Percentiles rank a stretch among this genome's conserved stretches.
These are phyloP conservation scores for Septoria petroselini DNA, from an alignment of 2,329 filamentous ascomycete genomes.

Conservation along the genomic window DNA sequence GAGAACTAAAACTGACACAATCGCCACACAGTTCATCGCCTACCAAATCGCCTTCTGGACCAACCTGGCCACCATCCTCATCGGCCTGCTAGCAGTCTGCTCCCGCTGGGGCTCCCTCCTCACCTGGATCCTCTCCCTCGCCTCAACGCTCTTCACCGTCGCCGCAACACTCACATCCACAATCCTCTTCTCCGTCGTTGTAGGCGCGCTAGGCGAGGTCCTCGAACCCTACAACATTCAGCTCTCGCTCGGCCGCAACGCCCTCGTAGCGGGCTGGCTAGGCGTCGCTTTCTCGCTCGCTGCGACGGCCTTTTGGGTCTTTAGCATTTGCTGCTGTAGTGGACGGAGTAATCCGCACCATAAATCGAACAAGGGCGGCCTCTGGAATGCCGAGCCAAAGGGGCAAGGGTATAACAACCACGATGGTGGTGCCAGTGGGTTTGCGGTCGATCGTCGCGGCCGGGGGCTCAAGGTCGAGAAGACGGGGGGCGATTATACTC, in stretches of 20 bases:
- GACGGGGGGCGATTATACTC: constrained; percentile 60
- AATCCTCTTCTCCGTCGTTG: constrained; percentile 67
- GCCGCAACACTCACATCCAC: constrained; percentile 71
- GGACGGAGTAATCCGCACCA: constrained; percentile 56
- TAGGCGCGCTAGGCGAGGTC: constrained; percentile 63
- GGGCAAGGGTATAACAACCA: constrained; percentile 28
- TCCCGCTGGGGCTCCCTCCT: constrained; percentile 76
- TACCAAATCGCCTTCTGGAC: constrained; percentile 71
- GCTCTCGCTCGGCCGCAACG: constrained; percentile 63
- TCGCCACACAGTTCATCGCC: constrained; percentile 7
- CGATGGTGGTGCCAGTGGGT: no score
- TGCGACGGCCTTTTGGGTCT: constrained; percentile 83
- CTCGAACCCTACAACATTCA: constrained; percentile 70
- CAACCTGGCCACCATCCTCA: constrained; percentile 67
- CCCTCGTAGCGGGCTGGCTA: constrained; percentile 74
- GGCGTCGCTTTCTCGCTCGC: constrained; percentile 72
- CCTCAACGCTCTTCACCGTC: constrained; percentile 57
- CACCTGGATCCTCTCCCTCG: constrained; percentile 70
- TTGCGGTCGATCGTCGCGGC: constrained; percentile 15
- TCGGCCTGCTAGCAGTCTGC: constrained; percentile 81
- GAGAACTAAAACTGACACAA: not conserved
- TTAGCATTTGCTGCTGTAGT: constrained; percentile 88
- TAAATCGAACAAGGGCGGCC: constrained; percentile 40
- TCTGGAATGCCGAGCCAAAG: constrained; percentile 36
- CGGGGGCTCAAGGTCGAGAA: constrained; percentile 54